Evolutionary conservation across 352 stramenopile species (phyloP).

Genomic region (Globisporangium rhizosaccharum): DNA sequence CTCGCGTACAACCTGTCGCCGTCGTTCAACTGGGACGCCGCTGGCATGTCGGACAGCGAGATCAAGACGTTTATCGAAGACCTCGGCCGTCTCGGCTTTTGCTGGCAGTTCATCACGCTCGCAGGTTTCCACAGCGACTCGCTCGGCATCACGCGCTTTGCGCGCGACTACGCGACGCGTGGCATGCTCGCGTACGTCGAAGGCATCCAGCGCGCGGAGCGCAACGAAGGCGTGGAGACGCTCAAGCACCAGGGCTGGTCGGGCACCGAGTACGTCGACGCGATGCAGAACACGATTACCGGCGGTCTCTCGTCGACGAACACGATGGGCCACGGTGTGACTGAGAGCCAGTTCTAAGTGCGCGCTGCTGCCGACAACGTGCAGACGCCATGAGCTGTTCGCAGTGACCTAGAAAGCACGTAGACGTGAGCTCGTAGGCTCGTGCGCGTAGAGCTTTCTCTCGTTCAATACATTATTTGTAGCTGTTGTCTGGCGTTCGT

Average conservation of each 20-base stretch:
- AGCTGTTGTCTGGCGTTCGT: background rate
- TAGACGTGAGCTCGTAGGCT: too few relatives aligned
- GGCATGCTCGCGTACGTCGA: conserved; percentile 96
- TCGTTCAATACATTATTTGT: background rate
- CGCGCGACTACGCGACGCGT: conserved; percentile 88
- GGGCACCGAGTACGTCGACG: conserved; percentile 95
- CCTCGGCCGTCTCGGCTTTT: conserved; percentile 93
- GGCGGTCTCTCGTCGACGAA: conserved; percentile 95
- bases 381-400: too few relatives aligned
- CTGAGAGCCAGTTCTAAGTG: conserved; percentile 94
- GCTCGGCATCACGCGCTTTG: conserved; percentile 94
- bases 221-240: conserved; percentile 92
- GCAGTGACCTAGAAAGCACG: too few relatives aligned
- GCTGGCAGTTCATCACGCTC: conserved; percentile 99
- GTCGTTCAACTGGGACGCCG: conserved; percentile 98
- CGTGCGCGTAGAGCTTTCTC: background rate
- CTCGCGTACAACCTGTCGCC: conserved; percentile 98
- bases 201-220: conserved; percentile 94
- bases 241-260: conserved; percentile 98
- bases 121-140: conserved; percentile 98
- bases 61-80: conserved; percentile 95
- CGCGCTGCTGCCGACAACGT: too few relatives aligned
- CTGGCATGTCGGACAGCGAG: conserved; percentile 92
- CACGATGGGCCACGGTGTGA: conserved; percentile 96
- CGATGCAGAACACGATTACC: conserved; percentile 94